Percentiles rank a stretch among this genome's conserved stretches.
phyloP scores from a whole-genome alignment of 306 rosid species.

The Corylus americana region DNA sequence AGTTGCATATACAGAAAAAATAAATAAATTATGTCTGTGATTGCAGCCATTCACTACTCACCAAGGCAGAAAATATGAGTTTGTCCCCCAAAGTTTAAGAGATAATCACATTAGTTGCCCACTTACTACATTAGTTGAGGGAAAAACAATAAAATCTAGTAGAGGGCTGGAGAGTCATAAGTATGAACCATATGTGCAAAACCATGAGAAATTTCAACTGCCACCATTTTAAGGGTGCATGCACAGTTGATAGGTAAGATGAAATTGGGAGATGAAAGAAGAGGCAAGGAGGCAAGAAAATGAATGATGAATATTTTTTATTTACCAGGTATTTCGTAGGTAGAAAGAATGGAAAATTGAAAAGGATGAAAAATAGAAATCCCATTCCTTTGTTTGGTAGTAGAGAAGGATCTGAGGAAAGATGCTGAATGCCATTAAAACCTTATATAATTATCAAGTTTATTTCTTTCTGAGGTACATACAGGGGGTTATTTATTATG shows the following conservation, averaged over 20 bases:
- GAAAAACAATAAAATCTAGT: too few relatives aligned
- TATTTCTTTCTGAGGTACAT: too few relatives aligned
- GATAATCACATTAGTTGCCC: background rate
- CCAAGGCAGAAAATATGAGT: background rate
- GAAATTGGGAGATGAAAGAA: background rate
- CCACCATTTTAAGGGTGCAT: background rate
- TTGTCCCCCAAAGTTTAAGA: background rate
- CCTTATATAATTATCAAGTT: background rate
- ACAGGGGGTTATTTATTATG: background rate
- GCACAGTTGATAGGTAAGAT: background rate
- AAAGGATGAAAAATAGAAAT: background rate
- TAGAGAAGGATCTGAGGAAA: background rate
- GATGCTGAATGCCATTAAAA: background rate
- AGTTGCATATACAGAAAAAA: background rate
- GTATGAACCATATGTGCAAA: background rate
- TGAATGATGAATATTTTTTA: background rate
- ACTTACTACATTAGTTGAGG: background rate
- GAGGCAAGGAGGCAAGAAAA: background rate
- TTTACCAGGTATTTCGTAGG: background rate
- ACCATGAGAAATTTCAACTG: background rate
- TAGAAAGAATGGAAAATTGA: too few relatives aligned
- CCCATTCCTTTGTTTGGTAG: background rate
- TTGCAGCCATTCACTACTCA: background rate
- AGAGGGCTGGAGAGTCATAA: background rate
- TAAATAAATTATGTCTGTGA: background rate